Base-by-base conservation (phyloP, 208 protist genomes). In the Novymonas esmeraldas region DNA sequence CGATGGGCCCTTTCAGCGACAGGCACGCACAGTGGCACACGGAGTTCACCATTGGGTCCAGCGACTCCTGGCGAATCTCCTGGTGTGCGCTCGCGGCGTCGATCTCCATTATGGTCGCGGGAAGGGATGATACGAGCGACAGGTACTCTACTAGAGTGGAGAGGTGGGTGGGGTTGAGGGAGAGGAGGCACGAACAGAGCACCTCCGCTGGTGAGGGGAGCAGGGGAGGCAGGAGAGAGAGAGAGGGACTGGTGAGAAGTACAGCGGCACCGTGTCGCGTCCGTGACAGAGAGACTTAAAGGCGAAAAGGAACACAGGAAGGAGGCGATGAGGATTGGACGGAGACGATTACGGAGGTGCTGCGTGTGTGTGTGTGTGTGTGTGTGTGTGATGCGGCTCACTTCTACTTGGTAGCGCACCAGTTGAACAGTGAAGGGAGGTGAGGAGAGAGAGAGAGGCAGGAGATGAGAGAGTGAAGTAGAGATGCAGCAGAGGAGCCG, bases 1-100 rank as follows among this genome's bases (percentile, higher is more conserved):
- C 76, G 11, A 71, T 57, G 11, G 64, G 64, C 5, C 44, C 64
- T 41, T 71, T 78, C 26, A 90, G 42, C 52, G 64, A 44, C 48
- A 90, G 62, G 31, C 81, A 50, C n/a, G 63, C 73, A 41, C 79
- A 72, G 62, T 82, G 80, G 42, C 66, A 72, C 24, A 90, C 78
- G 13, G 77, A 70, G 58, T 82, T 77, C 20, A 69, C 24, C 9
- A 49, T 14, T 1, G 76, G 76, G 62, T 77, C 69, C 34, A 82
- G 44, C 20, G 68, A 73, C 1, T 28, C 7, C 34, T 65, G 59
- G n/a, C 44, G 49, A 44, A 45, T 22, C 51, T 66, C 50, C 7
- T 50, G 49, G 3, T 41, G 14, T 18, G 54, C 38, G 31, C 36
- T 65, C 2, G 39, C 38, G 2, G 48, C 20, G 3, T 54, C 46